These are phyloP conservation scores for Fusarium sp. DNA, from an alignment of 2,329 filamentous ascomycete species.

Conservation along the genomic window DNA sequence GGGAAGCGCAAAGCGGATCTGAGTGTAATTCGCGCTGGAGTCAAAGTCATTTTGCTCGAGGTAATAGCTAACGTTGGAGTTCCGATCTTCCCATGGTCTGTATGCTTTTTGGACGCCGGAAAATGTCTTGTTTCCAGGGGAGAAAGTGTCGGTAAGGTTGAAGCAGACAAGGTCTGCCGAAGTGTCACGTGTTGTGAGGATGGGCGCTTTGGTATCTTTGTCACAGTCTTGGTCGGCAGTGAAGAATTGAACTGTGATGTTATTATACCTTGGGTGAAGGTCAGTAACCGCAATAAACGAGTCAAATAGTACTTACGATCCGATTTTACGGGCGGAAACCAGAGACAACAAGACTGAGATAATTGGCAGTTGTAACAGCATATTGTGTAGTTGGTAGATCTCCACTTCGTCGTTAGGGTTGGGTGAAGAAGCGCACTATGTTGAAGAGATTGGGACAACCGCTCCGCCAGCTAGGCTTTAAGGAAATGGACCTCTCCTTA, in stretches of 20 bases:
- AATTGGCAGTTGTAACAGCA: neutral
- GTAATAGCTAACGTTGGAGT: neutral
- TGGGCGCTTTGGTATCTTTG: neutral
- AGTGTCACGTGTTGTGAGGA: neutral
- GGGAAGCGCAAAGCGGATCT: neutral
- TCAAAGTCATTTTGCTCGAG: neutral
- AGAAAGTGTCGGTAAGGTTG: neutral
- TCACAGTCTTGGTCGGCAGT: neutral
- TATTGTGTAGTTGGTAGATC: neutral
- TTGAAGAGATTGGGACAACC: too few species aligned
- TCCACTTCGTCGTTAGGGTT: too few species aligned
- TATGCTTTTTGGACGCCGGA: neutral
- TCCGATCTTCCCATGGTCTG: neutral
- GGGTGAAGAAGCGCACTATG: too few species aligned
- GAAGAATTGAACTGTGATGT: neutral
- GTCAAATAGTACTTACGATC: neutral
- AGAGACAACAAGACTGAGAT: neutral
- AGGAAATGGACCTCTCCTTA: fast-evolving
- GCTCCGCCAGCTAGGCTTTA: too few species aligned
- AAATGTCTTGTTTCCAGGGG: neutral
- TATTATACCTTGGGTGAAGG: fast-evolving
- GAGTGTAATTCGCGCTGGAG: neutral
- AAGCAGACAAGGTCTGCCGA: neutral
- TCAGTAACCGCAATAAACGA: neutral
- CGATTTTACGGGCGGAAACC: neutral